Conservation (phyloP, 331 rosid species). For the Malus hybrid region DNA sequence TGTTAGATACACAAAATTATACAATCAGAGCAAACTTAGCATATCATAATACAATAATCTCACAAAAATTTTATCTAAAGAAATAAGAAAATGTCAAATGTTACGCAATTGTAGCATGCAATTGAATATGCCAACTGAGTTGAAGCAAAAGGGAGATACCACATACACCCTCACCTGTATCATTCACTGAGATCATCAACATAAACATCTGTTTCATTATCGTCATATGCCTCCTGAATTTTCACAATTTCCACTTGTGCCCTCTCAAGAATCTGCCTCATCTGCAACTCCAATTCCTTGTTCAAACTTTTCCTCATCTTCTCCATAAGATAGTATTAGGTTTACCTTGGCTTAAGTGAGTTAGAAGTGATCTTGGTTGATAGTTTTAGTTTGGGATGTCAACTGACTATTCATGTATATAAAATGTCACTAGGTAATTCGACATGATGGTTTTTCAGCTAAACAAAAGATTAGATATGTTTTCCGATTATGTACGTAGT, state of each 20-base stretch:
- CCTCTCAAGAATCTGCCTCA: constrained; percentile 85
- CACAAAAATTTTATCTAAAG: background rate
- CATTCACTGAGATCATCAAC: constrained; percentile 2
- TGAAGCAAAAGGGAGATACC: background rate
- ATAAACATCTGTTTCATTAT: constrained; percentile 27
- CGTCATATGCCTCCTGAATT: constrained; percentile 42
- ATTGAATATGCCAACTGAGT: constrained; percentile 6
- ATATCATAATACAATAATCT: background rate
- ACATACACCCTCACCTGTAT: constrained; percentile 25
- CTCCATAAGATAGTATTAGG: constrained; percentile 29
- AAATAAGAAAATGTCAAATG: background rate
- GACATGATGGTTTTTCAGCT: too few relatives aligned
- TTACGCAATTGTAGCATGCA: background rate
- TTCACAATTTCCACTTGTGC: constrained; percentile 66
- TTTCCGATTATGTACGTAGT: too few relatives aligned
- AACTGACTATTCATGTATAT: too few relatives aligned
- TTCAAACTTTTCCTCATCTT: constrained; percentile 75
- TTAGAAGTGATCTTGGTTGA: too few relatives aligned
- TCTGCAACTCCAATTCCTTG: constrained; percentile 78
- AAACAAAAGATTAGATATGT: too few relatives aligned
- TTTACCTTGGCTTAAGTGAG: too few relatives aligned
- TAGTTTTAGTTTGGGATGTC: too few relatives aligned
- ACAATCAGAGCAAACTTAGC: background rate
- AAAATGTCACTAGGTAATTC: too few relatives aligned
- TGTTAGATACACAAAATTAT: background rate